Evolutionary conservation across 2,329 filamentous ascomycete species (phyloP).

Genomic region (Nemania serpens): DNA sequence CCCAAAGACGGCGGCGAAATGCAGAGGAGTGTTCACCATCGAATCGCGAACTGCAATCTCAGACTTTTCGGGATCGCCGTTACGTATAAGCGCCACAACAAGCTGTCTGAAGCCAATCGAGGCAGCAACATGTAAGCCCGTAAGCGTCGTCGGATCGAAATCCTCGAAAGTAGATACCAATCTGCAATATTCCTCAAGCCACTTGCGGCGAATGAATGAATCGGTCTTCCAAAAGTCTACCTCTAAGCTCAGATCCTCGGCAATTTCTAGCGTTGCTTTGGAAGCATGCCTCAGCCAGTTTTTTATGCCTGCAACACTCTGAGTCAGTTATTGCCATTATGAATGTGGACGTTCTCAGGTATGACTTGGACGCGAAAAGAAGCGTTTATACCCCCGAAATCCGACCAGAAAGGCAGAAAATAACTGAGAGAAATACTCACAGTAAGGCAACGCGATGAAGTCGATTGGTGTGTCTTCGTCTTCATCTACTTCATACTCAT

Average conservation of each 20-base stretch:
- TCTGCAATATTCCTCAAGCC: slow-evolving; percentile 44
- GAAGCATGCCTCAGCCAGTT: slow-evolving; percentile 49
- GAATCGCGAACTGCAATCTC: slow-evolving; percentile 43
- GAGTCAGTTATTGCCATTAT: no score
- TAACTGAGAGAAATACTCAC: no score
- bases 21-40: slow-evolving; percentile 42
- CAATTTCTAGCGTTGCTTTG: slow-evolving; percentile 49
- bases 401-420: no score
- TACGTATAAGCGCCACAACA: slow-evolving; percentile 45
- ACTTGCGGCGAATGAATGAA: slow-evolving; percentile 45
- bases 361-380: no score
- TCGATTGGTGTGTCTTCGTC: slow-evolving; percentile 30
- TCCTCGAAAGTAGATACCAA: slow-evolving; percentile 40
- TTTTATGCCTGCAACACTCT: slow-evolving; percentile 39
- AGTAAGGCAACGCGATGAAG: slow-evolving; percentile 41
- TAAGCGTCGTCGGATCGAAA: slow-evolving; percentile 40
- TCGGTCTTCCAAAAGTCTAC: slow-evolving; percentile 46
- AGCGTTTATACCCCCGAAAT: no score
- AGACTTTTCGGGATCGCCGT: slow-evolving; percentile 39
- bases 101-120: slow-evolving; percentile 46
- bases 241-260: slow-evolving; percentile 46
- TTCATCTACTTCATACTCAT: background rate
- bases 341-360: no score
- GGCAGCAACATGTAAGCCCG: slow-evolving; percentile 46
- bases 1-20: slow-evolving; percentile 42